Evolutionary conservation across 306 rosid genomes (phyloP).

Genomic region (Castanea mollissima): DNA sequence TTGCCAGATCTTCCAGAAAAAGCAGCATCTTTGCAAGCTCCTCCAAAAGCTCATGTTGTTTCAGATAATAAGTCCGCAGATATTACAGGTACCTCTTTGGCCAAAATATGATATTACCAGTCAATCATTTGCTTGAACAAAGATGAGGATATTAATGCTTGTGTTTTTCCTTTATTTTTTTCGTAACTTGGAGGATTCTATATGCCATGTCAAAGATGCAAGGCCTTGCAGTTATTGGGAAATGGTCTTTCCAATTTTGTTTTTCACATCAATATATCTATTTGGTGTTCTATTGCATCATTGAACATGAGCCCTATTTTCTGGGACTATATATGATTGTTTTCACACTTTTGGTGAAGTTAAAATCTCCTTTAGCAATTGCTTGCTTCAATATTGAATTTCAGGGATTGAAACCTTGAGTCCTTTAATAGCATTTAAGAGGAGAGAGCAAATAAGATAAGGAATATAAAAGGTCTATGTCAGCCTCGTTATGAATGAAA

Average conservation of each 20-base stretch:
- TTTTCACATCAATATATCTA: background rate
- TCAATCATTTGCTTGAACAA: conserved; percentile 9
- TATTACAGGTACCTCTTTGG: conserved; percentile 43
- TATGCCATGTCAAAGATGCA: background rate
- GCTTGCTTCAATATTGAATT: background rate
- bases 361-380: background rate
- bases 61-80: conserved; percentile 28
- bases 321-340: background rate
- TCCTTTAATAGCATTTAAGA: background rate
- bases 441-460: background rate
- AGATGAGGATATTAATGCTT: background rate
- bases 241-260: background rate
- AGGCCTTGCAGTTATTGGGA: background rate
- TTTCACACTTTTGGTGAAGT: background rate
- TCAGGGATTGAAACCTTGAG: background rate
- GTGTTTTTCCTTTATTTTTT: background rate
- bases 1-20: conserved; percentile 56
- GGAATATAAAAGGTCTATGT: background rate
- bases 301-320: background rate
- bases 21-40: conserved; percentile 42
- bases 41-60: conserved; percentile 35
- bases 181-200: background rate
- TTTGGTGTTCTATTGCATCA: background rate
- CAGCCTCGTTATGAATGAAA: background rate
- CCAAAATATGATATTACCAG: conserved; percentile 4